These are phyloP conservation scores for Leishmania gerbilli DNA, from an alignment of 208 protist species.

Conservation along the genomic window DNA sequence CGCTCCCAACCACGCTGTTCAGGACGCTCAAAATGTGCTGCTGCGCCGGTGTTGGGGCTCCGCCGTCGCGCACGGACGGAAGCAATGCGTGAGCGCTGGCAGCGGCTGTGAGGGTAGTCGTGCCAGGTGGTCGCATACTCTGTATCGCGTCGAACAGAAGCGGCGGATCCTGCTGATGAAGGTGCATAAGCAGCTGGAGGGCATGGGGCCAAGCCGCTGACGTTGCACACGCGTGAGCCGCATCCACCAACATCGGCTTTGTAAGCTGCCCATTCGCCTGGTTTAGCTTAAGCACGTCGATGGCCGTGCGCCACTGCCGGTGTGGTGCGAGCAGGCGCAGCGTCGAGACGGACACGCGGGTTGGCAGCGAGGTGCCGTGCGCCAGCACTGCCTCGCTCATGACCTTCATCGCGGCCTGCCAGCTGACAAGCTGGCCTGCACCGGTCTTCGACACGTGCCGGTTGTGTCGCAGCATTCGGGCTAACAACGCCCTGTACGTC, in stretches of 20 bases:
- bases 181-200: slow-evolving; percentile 52
- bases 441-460: slow-evolving; percentile 42
- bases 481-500: slow-evolving; percentile 73
- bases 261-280: slow-evolving; percentile 74
- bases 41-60: slow-evolving; percentile 47
- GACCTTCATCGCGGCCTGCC: slow-evolving; percentile 61
- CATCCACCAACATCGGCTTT: slow-evolving; percentile 75
- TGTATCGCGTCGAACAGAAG: slow-evolving; percentile 65
- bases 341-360: slow-evolving; percentile 61
- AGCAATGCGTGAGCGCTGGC: slow-evolving; percentile 40
- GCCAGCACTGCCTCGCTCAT: slow-evolving; percentile 68
- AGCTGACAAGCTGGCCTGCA: slow-evolving; percentile 45
- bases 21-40: slow-evolving; percentile 57
- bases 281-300: slow-evolving; percentile 58
- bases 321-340: slow-evolving; percentile 77
- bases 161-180: slow-evolving; percentile 63
- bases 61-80: background rate
- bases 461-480: slow-evolving; percentile 85
- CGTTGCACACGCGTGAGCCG: slow-evolving; percentile 66
- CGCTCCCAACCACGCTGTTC: slow-evolving; percentile 57
- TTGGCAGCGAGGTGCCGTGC: slow-evolving; percentile 64
- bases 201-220: slow-evolving; percentile 50
- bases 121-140: slow-evolving; percentile 62
- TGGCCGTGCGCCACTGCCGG: slow-evolving; percentile 55
- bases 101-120: slow-evolving; percentile 36